phyloP scores from a whole-genome alignment of 306 rosid species.

The Phaseolus lunatus region DNA sequence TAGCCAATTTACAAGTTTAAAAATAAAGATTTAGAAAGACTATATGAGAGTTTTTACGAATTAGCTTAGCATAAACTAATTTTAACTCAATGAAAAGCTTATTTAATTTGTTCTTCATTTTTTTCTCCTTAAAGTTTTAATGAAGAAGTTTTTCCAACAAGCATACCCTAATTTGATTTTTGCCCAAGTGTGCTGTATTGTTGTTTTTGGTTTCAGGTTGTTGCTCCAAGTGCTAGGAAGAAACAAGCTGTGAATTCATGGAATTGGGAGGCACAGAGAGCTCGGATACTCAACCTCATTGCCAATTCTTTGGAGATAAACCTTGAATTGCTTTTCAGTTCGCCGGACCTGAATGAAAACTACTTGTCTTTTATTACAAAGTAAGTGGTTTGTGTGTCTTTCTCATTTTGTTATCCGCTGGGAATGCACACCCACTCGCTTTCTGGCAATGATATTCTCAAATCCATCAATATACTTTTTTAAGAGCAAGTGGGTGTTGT shows the following conservation, averaged over 20 bases:
- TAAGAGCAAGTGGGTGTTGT: background rate
- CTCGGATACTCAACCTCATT: slow-evolving; percentile 79
- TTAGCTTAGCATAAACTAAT: too few relatives aligned
- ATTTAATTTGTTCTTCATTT: too few relatives aligned
- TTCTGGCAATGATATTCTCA: too few relatives aligned
- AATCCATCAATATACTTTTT: background rate
- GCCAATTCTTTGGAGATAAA: slow-evolving; percentile 93
- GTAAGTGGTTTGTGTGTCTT: slow-evolving; percentile 53
- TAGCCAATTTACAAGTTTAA: too few relatives aligned
- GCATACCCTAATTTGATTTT: background rate
- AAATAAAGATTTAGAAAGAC: too few relatives aligned
- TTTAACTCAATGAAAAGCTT: too few relatives aligned
- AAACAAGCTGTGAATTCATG: slow-evolving; percentile 65
- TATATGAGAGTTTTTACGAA: too few relatives aligned
- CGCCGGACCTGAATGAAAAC: slow-evolving; percentile 72
- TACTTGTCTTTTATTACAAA: slow-evolving; percentile 78
- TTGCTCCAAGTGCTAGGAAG: slow-evolving; percentile 67
- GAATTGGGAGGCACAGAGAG: slow-evolving; percentile 93
- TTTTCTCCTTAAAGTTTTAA: too few relatives aligned
- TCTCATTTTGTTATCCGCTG: background rate
- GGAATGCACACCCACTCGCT: background rate
- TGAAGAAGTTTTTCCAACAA: too few relatives aligned
- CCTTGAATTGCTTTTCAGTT: slow-evolving; percentile 82
- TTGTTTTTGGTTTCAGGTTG: slow-evolving; percentile 56
- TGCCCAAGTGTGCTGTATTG: background rate